Conservation (phyloP, 345 rosid genomes). For the Dimocarpus longan region DNA sequence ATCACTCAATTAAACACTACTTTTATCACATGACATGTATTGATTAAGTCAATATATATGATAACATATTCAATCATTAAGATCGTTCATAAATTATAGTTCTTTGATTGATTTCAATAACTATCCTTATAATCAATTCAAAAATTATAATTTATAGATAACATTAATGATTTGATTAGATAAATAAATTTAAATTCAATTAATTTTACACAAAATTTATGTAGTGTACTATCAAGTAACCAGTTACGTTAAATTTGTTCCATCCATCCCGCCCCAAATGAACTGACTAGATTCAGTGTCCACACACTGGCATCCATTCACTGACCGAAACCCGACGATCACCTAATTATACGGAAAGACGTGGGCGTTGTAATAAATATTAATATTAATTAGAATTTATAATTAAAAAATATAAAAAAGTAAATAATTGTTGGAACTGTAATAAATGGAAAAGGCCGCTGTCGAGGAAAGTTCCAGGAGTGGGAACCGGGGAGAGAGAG, state of each 20-base stretch:
- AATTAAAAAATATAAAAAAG: background rate
- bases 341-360: too few relatives aligned
- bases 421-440: background rate
- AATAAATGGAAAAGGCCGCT: background rate
- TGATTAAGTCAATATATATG: too few relatives aligned
- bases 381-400: background rate
- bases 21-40: background rate
- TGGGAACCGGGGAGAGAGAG: background rate
- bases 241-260: background rate
- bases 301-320: too few relatives aligned
- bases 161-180: too few relatives aligned
- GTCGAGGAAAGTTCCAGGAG: conserved; percentile 5
- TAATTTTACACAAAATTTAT: background rate
- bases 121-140: too few relatives aligned
- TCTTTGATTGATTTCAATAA: too few relatives aligned
- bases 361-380: too few relatives aligned
- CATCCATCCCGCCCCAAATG: background rate
- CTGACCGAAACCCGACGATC: too few relatives aligned
- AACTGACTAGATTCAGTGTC: background rate
- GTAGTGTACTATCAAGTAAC: background rate
- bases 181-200: too few relatives aligned
- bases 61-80: too few relatives aligned
- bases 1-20: background rate
- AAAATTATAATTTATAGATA: too few relatives aligned
- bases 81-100: too few relatives aligned